Base-by-base conservation (phyloP, 495 filamentous ascomycete genomes). In the Talaromyces trachyspermus region DNA sequence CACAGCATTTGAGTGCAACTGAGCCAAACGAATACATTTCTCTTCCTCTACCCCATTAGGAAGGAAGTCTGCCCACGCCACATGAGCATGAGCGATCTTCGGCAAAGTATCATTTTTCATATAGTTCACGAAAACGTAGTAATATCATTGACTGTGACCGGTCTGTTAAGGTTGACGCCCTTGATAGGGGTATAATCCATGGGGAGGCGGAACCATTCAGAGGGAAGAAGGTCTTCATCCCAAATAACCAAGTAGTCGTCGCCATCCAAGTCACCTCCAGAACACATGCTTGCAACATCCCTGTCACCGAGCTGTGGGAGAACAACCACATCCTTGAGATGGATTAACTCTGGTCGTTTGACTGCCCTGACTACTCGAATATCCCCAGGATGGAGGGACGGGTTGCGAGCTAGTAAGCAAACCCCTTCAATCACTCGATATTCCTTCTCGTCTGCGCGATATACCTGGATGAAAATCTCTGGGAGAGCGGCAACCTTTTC, bases 241-340 rank as follows among this genome's bases (percentile, higher is more conserved):
- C 92, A 99, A 27, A 96, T 86, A 15, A 97, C 84, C 19, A 95
- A 76, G 57, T 85, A 99, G 58, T 97, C 94, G 54, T 99, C 92
- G 0, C 92, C 92, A 63, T 99, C 92, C 2, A 99, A 70, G 60
- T 99, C 92, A 4, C 92, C 94, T 2, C 92, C 92, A 5, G 92
- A 95, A 52, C 89, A 92, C 92, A 97, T 97, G 50, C 83, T 86
- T 6, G 89, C 76, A 20, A 99, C 63, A 52, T 90, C 88, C 30
- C 84, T 74, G 61, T 97, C 90, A 0, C 92, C 92, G 0, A 72
- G 83, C 32, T 84, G 77, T 0, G 92, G 89, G 32, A 99, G 80
- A 4, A 95, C 89, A 17, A 97, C 83, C 10, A 92, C 86, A 56
- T 96, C 80, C 23, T 77, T 76, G 4, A 96, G 74, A 54, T 95